These are phyloP conservation scores for Aquanectria penicillioides DNA, from an alignment of 2,329 filamentous ascomycete genomes.

Conservation along the genomic window DNA sequence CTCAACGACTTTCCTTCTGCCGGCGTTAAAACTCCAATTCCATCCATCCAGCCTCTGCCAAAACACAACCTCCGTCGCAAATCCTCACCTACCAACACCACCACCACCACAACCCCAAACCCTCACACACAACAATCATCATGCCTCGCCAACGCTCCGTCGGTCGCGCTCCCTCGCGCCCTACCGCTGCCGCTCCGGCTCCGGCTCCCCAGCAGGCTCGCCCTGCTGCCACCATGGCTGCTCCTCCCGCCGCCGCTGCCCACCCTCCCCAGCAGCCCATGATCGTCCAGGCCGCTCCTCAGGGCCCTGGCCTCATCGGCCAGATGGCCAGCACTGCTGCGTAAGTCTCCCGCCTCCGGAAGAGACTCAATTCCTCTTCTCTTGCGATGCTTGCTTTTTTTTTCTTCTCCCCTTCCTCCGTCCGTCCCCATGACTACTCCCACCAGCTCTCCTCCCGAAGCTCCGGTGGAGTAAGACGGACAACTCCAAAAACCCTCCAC, in stretches of 20 bases:
- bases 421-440: not conserved
- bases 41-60: conserved; percentile 28
- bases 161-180: conserved; percentile 73
- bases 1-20: conserved; percentile 17
- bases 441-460: not conserved
- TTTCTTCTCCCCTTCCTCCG: not conserved
- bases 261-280: conserved; percentile 32
- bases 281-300: conserved; percentile 47
- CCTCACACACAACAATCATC: conserved; percentile 44
- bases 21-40: not conserved
- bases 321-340: conserved; percentile 98
- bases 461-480: conserved; percentile 17
- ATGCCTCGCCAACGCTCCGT: conserved; percentile 85
- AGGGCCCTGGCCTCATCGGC: conserved; percentile 87
- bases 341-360: conserved; percentile 67
- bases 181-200: conserved; percentile 69
- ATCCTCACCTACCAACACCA: conserved; percentile 14
- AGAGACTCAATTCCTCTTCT: not conserved
- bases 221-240: conserved; percentile 75
- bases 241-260: conserved; percentile 60
- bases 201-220: conserved; percentile 71
- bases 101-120: conserved; percentile 15
- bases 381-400: not conserved
- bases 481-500: not conserved
- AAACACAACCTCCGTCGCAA: conserved; percentile 21